phyloP scores from a whole-genome alignment of 805 yeast genomes.

The Cyberlindnera mississippiensis region DNA sequence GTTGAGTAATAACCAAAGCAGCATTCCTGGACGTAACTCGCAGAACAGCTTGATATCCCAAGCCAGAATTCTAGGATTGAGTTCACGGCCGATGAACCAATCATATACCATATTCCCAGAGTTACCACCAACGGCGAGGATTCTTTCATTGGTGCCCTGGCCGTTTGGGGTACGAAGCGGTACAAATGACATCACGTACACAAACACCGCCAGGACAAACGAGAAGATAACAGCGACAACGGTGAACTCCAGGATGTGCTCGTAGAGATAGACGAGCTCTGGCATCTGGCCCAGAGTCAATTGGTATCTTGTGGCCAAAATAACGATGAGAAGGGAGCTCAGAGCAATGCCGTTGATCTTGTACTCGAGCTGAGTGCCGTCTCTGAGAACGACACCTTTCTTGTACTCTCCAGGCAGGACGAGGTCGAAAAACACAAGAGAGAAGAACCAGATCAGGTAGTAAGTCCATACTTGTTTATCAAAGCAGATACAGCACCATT shows the following conservation, averaged over 20 bases:
- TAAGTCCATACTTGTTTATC: constrained; percentile 53
- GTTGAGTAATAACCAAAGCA: constrained; percentile 79
- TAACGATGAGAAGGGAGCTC: constrained; percentile 35
- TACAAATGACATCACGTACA: constrained; percentile 64
- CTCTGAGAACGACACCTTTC: constrained; percentile 70
- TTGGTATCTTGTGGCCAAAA: constrained; percentile 49
- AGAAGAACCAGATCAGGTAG: constrained; percentile 70
- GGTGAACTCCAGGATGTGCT: constrained; percentile 62
- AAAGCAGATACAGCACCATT: constrained; percentile 34
- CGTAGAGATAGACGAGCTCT: constrained; percentile 73
- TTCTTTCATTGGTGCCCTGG: constrained; percentile 53
- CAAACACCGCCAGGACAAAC: constrained; percentile 54
- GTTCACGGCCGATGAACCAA: constrained; percentile 96
- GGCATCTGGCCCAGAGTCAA: constrained; percentile 58
- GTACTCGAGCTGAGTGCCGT: constrained; percentile 66
- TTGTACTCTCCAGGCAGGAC: constrained; percentile 60
- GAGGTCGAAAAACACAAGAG: constrained; percentile 58
- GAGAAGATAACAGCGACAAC: constrained; percentile 63
- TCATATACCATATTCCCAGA: constrained; percentile 72
- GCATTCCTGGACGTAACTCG: constrained; percentile 91
- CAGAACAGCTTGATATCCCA: constrained; percentile 90
- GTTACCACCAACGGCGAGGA: constrained; percentile 85
- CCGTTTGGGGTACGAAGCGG: constrained; percentile 52
- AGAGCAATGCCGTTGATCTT: constrained; percentile 77
- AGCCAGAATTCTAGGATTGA: constrained; percentile 82